A percentile compares a stretch with the other conserved stretches of the same genome.
phyloP scores from a whole-genome alignment of 495 filamentous ascomycete genomes.

The Xylaria bambusicola region DNA sequence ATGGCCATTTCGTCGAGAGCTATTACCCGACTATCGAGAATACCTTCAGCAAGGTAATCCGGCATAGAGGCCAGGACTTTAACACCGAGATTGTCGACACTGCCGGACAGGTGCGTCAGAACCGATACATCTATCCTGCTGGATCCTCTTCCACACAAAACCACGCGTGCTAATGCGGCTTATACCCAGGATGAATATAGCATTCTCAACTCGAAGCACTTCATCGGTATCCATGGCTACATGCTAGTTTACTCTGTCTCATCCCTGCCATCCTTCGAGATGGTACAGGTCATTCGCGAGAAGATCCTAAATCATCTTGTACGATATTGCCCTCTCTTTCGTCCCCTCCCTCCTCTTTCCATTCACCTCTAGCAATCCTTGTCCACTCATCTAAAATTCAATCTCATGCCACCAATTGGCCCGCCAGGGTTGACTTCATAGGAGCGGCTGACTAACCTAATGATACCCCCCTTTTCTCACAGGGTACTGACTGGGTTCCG shows the following conservation, averaged over 20 bases:
- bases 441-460: conserved; percentile 5
- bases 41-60: conserved; percentile 94
- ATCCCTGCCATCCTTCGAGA: conserved; percentile 92
- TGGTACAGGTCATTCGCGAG: conserved; percentile 90
- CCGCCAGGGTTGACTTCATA: conserved; percentile 11
- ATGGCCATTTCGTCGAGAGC: conserved; percentile 96
- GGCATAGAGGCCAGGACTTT: conserved; percentile 87
- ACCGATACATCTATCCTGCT: no score
- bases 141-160: background rate
- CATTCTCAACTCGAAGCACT: conserved; percentile 97
- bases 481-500: conserved; percentile 92
- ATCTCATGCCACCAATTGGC: conserved; percentile 2
- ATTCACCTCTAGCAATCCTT: background rate
- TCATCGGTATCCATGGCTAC: conserved; percentile 99
- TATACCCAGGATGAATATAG: conserved; percentile 86
- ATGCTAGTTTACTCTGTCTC: conserved; percentile 97
- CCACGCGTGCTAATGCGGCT: conserved; percentile 10
- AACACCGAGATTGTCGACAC: conserved; percentile 98
- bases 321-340: conserved; percentile 35
- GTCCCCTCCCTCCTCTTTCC: conserved; percentile 6
- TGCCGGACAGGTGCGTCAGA: conserved; percentile 78
- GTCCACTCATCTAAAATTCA: conserved; percentile 28
- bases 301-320: conserved; percentile 98
- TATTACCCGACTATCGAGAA: conserved; percentile 99
- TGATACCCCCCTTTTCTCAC: background rate